A percentile compares a stretch with the other conserved stretches of the same genome.
phyloP scores from a whole-genome alignment of 768 basidiomycete genomes.

The Lactarius hengduanensis region DNA sequence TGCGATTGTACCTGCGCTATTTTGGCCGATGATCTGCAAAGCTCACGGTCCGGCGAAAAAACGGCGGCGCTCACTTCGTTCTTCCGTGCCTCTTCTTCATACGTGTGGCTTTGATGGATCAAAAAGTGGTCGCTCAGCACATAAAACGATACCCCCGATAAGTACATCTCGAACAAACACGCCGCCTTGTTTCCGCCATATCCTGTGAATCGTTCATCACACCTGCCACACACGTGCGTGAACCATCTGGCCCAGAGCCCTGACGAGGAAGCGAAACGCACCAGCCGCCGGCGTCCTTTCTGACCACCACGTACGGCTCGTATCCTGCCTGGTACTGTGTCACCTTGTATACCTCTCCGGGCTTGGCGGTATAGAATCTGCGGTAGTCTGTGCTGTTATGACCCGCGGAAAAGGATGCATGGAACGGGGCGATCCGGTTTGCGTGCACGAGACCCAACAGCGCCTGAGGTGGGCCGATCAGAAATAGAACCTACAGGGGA shows the following conservation, averaged over 20 bases:
- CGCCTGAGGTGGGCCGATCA: constrained; percentile 36
- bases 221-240: constrained; percentile 47
- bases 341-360: constrained; percentile 73
- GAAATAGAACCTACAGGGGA: background rate
- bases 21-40: background rate
- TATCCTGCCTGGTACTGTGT: constrained; percentile 78
- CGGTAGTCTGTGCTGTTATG: constrained; percentile 82
- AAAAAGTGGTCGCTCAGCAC: constrained; percentile 87
- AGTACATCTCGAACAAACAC: constrained; percentile 87
- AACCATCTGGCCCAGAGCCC: too few relatives aligned
- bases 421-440: constrained; percentile 69
- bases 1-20: constrained; percentile 73
- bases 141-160: constrained; percentile 80
- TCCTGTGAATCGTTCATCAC: constrained; percentile 87
- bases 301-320: constrained; percentile 86
- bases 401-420: constrained; percentile 71
- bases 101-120: constrained; percentile 82
- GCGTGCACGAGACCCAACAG: constrained; percentile 58
- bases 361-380: constrained; percentile 56
- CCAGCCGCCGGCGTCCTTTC: constrained; percentile 40
- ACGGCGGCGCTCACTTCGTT: constrained; percentile 50
- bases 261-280: background rate
- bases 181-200: constrained; percentile 94
- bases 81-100: constrained; percentile 71
- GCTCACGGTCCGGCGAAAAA: background rate